Conservation (phyloP, 2,329 filamentous ascomycete genomes). For the Thermothelomyces thermophilus region DNA sequence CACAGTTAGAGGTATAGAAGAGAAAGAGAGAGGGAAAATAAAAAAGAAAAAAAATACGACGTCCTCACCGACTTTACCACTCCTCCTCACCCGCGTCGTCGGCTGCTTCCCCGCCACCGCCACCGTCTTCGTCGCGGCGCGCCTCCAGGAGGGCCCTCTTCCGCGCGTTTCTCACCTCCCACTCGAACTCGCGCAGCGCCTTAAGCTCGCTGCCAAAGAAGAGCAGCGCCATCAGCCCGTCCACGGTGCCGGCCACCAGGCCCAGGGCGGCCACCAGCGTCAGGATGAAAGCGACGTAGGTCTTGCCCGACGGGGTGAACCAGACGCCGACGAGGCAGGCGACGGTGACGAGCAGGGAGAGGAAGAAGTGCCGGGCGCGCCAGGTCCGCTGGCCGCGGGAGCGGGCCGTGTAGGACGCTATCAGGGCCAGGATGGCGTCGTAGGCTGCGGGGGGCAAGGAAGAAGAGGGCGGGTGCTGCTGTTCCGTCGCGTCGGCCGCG, state of each 20-base stretch:
- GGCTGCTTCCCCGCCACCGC: too few relatives aligned
- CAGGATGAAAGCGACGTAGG: slow-evolving; percentile 73
- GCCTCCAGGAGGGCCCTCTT: slow-evolving; percentile 30
- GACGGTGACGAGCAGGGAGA: slow-evolving; percentile 59
- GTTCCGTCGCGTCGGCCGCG: too few relatives aligned
- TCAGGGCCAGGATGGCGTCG: slow-evolving; percentile 66
- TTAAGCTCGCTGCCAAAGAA: slow-evolving; percentile 83
- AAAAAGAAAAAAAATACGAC: too few relatives aligned
- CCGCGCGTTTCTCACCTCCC: slow-evolving; percentile 70
- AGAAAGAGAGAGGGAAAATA: too few relatives aligned
- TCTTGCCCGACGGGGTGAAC: slow-evolving; percentile 61
- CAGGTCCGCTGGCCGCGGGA: slow-evolving; percentile 66
- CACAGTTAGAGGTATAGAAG: too few relatives aligned
- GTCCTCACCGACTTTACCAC: too few relatives aligned
- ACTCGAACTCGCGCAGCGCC: slow-evolving; percentile 83
- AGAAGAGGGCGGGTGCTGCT: too few relatives aligned
- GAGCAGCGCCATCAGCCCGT: slow-evolving; percentile 78
- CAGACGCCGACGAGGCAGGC: slow-evolving; percentile 76
- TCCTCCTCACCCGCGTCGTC: too few relatives aligned
- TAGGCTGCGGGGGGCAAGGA: slow-evolving; percentile 29
- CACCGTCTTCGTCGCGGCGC: neutral
- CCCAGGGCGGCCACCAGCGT: slow-evolving; percentile 73
- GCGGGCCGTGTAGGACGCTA: slow-evolving; percentile 60
- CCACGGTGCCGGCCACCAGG: slow-evolving; percentile 67
- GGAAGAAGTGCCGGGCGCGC: slow-evolving; percentile 67